These are phyloP conservation scores for Naganishia albida DNA, from an alignment of 1,284 basidiomycete genomes.

Conservation along the genomic window DNA sequence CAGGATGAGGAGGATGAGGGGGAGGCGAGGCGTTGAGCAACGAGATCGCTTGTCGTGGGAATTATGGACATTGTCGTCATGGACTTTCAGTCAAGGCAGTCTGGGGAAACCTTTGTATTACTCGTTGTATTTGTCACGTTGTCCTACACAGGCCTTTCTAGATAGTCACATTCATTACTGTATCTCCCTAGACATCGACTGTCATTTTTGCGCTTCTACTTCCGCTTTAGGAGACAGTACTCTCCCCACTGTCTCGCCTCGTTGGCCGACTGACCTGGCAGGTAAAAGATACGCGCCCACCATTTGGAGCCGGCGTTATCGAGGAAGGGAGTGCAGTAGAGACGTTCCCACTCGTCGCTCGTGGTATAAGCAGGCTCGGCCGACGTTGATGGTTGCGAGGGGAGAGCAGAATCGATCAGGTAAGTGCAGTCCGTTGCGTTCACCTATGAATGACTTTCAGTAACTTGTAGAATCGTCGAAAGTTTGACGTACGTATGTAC, in stretches of 20 bases:
- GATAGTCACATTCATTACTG: constrained; percentile 1
- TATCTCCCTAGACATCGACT: constrained; percentile 1
- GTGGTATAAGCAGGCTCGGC: constrained; percentile 76
- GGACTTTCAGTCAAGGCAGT: neutral
- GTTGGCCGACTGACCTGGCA: constrained; percentile 62
- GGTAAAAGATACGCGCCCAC: constrained; percentile 72
- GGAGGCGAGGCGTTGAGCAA: neutral
- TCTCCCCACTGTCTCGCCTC: constrained; percentile 56
- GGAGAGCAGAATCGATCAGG: constrained; percentile 81
- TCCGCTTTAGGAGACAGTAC: constrained; percentile 56
- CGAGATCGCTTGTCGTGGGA: neutral
- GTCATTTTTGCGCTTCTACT: neutral
- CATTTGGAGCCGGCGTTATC: constrained; percentile 72
- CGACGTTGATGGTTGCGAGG: constrained; percentile 62
- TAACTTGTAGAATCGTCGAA: neutral
- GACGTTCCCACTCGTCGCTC: constrained; percentile 71
- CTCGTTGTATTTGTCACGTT: neutral
- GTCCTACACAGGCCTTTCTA: neutral
- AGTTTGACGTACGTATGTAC: constrained; percentile 72
- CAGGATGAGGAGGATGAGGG: constrained; percentile 11
- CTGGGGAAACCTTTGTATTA: too few relatives aligned
- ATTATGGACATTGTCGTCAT: constrained; percentile 2
- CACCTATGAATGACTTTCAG: constrained; percentile 60
- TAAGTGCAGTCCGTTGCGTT: constrained; percentile 75
- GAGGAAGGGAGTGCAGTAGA: constrained; percentile 74